These are phyloP conservation scores for Plasmopara viticola DNA, from an alignment of 352 stramenopile genomes.

Conservation along the genomic window DNA sequence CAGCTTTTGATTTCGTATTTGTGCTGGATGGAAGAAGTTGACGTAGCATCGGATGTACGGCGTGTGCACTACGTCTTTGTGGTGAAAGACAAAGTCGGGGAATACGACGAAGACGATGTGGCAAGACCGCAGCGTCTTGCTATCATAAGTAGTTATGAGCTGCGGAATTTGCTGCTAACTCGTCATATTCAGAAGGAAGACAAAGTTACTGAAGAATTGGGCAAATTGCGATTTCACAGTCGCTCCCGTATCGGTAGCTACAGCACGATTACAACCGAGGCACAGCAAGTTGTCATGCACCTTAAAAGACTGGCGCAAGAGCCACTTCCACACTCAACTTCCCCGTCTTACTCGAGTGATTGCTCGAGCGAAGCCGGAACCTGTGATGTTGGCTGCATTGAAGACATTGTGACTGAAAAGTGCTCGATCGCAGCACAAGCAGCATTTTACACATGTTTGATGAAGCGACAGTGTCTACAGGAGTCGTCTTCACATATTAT, in stretches of 20 bases:
- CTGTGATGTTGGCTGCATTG: constrained; percentile 6
- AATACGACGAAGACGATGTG: constrained; percentile 23
- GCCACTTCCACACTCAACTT: constrained; percentile 6
- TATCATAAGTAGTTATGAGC: constrained; percentile 58
- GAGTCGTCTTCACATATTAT: constrained; percentile 29
- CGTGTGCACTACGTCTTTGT: constrained; percentile 64
- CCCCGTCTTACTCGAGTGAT: constrained; percentile 20
- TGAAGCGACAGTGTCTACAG: constrained; percentile 42
- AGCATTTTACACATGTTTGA: constrained; percentile 55
- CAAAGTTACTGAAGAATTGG: constrained; percentile 17
- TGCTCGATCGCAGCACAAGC: constrained; percentile 37
- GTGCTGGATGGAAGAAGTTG: constrained; percentile 75
- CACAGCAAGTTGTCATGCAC: constrained; percentile 31
- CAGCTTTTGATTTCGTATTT: constrained; percentile 44
- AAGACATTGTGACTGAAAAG: constrained; percentile 13
- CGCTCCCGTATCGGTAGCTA: constrained; percentile 70
- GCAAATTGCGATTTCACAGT: constrained; percentile 53
- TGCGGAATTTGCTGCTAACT: constrained; percentile 40
- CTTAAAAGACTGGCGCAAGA: constrained; percentile 25
- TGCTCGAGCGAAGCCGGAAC: constrained; percentile 20
- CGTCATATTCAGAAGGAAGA: constrained; percentile 15
- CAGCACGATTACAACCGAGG: constrained; percentile 59
- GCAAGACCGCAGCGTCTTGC: constrained; percentile 22
- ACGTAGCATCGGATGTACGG: constrained; percentile 47
- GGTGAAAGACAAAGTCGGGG: constrained; percentile 27